Percentiles rank a stretch among this genome's conserved stretches.
Conservation (phyloP, 345 rosid genomes). For the Noccaea bulbosa region DNA sequence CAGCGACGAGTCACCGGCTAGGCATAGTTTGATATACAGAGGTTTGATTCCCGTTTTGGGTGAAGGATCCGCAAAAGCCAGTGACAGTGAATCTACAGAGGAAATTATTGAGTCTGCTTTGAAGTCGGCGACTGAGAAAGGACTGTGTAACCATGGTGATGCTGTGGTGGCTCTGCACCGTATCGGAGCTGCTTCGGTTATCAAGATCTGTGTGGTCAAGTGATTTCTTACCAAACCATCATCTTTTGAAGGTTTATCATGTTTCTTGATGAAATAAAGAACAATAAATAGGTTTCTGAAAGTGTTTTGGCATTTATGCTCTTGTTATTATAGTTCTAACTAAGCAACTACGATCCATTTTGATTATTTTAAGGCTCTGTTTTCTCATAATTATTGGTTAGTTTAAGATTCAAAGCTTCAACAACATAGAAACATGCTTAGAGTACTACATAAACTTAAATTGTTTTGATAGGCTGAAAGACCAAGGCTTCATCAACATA, state of each 20-base stretch:
- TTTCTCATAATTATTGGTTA: not conserved
- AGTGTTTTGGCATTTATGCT: not conserved
- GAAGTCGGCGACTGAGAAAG: conserved; percentile 28
- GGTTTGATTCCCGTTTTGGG: conserved; percentile 28
- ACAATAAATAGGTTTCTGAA: not conserved
- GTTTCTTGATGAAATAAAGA: conserved; percentile 23
- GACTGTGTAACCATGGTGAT: conserved; percentile 28
- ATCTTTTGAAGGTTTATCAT: conserved; percentile 7
- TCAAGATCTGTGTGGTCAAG: conserved; percentile 34
- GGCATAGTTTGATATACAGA: conserved; percentile 32
- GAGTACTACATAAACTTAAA: no score
- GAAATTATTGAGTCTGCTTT: conserved; percentile 32
- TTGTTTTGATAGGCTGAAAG: no score
- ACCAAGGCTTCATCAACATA: no score
- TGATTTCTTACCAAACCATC: conserved; percentile 7
- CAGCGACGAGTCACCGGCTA: conserved; percentile 33
- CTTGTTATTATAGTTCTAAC: conserved; percentile 6
- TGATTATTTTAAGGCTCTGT: not conserved
- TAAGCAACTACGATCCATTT: not conserved
- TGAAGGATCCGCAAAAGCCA: conserved; percentile 30
- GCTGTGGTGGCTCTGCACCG: conserved; percentile 36
- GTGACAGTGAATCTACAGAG: conserved; percentile 27
- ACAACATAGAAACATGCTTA: no score
- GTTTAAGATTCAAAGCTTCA: no score
- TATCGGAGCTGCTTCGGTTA: conserved; percentile 32